phyloP scores from a whole-genome alignment of 2,329 filamentous ascomycete species.

The Aureobasidium sp. region DNA sequence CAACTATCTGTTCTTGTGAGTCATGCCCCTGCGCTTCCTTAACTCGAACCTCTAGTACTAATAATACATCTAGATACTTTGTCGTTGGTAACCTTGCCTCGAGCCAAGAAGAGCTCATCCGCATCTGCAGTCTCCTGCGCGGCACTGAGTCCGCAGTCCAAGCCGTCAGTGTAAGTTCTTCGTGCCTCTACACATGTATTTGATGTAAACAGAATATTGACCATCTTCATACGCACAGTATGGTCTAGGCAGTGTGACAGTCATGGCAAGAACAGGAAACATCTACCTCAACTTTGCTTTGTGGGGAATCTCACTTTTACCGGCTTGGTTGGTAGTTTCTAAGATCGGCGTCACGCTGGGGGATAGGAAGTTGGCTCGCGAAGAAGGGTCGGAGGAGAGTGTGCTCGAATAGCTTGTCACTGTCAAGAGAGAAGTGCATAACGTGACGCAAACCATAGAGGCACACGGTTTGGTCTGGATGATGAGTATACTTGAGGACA shows the following conservation, averaged over 20 bases:
- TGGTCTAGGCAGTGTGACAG: conserved; percentile 53
- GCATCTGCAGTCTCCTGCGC: conserved; percentile 59
- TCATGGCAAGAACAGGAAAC: conserved; percentile 59
- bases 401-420: too few relatives aligned
- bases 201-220: too few relatives aligned
- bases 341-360: conserved; percentile 40
- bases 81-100: conserved; percentile 59
- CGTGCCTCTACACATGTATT: too few relatives aligned
- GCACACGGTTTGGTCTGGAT: too few relatives aligned
- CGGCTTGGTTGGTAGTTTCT: conserved; percentile 60
- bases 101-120: conserved; percentile 56
- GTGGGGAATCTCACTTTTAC: conserved; percentile 57
- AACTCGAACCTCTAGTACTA: not conserved
- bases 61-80: conserved; percentile 61
- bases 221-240: conserved; percentile 37
- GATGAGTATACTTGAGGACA: too few relatives aligned
- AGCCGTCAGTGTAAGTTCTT: conserved; percentile 50
- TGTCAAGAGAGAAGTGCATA: too few relatives aligned
- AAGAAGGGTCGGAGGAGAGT: not conserved
- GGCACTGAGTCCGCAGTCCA: conserved; percentile 68
- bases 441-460: too few relatives aligned
- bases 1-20: conserved; percentile 64
- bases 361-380: not conserved
- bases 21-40: not conserved
- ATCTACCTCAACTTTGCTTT: conserved; percentile 65